Percentiles rank a stretch among this genome's conserved stretches.
Conservation (phyloP, 1,139 yeast species). For the Nakaseomyces kungkrabaensis region DNA sequence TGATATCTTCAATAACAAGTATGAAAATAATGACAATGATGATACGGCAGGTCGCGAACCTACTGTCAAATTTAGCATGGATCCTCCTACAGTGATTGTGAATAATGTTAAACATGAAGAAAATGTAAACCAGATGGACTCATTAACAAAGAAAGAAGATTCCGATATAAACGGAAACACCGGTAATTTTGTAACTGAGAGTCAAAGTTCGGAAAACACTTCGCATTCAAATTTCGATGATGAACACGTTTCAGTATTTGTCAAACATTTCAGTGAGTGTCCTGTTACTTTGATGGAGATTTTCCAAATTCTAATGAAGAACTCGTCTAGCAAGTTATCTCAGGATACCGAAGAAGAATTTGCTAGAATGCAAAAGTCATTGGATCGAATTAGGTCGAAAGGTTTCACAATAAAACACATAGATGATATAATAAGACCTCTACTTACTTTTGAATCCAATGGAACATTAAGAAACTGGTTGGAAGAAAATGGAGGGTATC, state of each 20-base stretch:
- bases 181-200: slow-evolving; percentile 1
- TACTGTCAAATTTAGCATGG: slow-evolving; percentile 21
- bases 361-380: slow-evolving; percentile 1
- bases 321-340: not conserved
- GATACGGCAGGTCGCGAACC: slow-evolving; percentile 8
- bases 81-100: slow-evolving; percentile 15
- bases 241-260: not conserved
- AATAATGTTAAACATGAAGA: not conserved
- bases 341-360: not conserved
- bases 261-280: slow-evolving; percentile 5
- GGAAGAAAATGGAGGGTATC: slow-evolving; percentile 15
- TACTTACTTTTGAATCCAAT: slow-evolving; percentile 10
- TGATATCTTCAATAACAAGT: slow-evolving; percentile 2
- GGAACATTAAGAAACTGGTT: slow-evolving; percentile 17
- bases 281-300: slow-evolving; percentile 16
- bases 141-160: not conserved
- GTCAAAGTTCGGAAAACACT: not conserved
- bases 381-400: slow-evolving; percentile 18
- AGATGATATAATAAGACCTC: slow-evolving; percentile 16
- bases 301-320: slow-evolving; percentile 6
- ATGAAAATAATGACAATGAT: slow-evolving; percentile 1
- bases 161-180: not conserved
- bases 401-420: slow-evolving; percentile 25
- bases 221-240: not conserved
- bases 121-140: not conserved